Base-by-base conservation (phyloP, 768 basidiomycete genomes). In the Leccinum fibrillosum region DNA sequence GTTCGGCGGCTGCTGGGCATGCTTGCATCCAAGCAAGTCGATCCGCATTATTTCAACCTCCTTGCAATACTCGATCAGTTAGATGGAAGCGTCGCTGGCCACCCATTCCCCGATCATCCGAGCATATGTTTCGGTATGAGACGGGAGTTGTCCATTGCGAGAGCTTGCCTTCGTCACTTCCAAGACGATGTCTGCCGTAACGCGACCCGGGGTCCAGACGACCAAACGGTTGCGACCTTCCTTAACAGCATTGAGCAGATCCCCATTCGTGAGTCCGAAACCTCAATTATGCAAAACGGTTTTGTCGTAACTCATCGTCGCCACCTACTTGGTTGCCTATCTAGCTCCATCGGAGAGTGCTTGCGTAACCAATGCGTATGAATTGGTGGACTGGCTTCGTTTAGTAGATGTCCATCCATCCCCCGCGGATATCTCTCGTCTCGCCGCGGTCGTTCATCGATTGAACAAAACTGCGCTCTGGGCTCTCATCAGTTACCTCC, bases 321-420 rank as follows among this genome's bases (percentile, higher is more conserved):
- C 15, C 30, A 26, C 11, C 23, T 5, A 7, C 30, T 21, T 35
- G 12, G 58, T 56, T 15, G 28, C 28, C 9, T 26, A 45, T 59
- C n/a, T 49, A 86, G 84, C 80, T 32, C 65, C 69, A 17, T 69
- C 74, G 3, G 70, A 70, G 42, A 53, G 54, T 3, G 71, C 70
- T 25, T 69, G 79, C 45, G 73, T 70, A 50, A 60, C 65, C 1
- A 62, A 74, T 28, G 86, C 85, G 1, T 82, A 76, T 47, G 82
- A 84, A 52, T 73, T 90, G 0, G 74, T 89, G n/a, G 86, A 88
- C 62, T 84, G 81, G 80, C 57, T 86, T 32, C 82, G 88, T 37
- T 70, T 88, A 1, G 64, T 77, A 2, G 75, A 76, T 13, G 65
- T 69, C 26, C 63, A 70, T 1, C 62, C 82, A 4, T 63, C 66